Percentiles rank a stretch among this genome's conserved stretches.
Evolutionary conservation across 2,329 filamentous ascomycete genomes (phyloP).

Genomic region (Dactylellina haptotyla): DNA sequence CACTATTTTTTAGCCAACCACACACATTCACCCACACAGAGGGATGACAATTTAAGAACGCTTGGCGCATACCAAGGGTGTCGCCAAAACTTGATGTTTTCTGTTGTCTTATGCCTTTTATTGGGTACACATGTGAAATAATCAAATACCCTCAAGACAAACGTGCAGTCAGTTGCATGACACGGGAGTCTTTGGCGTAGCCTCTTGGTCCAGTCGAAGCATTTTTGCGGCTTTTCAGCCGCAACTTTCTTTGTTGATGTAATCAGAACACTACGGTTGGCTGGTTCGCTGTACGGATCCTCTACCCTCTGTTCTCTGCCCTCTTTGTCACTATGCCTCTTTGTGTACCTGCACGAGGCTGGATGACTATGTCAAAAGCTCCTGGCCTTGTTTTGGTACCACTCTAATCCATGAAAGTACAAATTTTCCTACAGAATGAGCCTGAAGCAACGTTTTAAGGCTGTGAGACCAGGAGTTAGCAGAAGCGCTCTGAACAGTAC

Average conservation of each 20-base stretch:
- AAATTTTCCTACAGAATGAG: neutral
- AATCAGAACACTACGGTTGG: neutral
- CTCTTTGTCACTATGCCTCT: neutral
- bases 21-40: neutral
- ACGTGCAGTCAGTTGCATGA: neutral
- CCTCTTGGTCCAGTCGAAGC: neutral
- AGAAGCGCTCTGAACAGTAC: too few relatives aligned
- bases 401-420: neutral
- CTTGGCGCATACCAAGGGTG: conserved; percentile 10
- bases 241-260: neutral
- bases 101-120: neutral
- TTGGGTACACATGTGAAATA: neutral
- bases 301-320: too few relatives aligned
- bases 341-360: conserved; percentile 28
- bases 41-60: conserved; percentile 16
- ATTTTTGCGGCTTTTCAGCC: conserved; percentile 17
- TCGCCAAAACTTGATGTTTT: neutral
- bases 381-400: neutral
- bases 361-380: neutral
- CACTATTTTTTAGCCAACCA: neutral
- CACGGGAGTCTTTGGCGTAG: neutral
- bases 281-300: too few relatives aligned
- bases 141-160: conserved; percentile 13
- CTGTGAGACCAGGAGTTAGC: too few relatives aligned
- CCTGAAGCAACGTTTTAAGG: neutral